Evolutionary conservation across 2,329 filamentous ascomycete species (phyloP), one percentile per base, ranked within the genome.

Genomic region (Fusarium kyushuense): DNA sequence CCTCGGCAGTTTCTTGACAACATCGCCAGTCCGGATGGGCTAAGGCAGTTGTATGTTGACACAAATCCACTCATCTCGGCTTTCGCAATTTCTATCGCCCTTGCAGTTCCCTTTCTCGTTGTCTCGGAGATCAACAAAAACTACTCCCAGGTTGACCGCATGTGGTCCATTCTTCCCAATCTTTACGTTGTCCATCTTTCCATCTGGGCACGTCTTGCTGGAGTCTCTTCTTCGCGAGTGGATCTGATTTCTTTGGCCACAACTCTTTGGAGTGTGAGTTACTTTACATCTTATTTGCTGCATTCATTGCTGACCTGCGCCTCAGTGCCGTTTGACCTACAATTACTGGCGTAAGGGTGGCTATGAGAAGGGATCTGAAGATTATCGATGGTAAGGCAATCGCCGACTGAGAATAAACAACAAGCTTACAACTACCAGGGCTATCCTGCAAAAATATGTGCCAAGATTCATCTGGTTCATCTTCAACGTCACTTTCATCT

Each of bases 261-360:
- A 51, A 79, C 86, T 2, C 72, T 94, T 11, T 99, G 96, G 96
- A 92, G 91, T 79, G 92, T 94, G 82, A 79, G 90, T 64, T 27
- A 8, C 14, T 25, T 51, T 29, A n/a, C 7, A 23, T 32, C 17
- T 11, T 7, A 25, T 46, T 29, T 4, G 6, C 38, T 43, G 10
- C 27, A 21, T 11, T 5, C 6, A 32, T 41, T 36, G 51, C 58
- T 71, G 29, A 65, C 58, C 21, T 17, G 10, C n/a, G n/a, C 12
- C 54, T 25, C 62, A 94, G 92, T 77, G 82, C 59, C 91, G 96
- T 13, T 83, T 99, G 79, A 98, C 95, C 4, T 98, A 88, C 84
- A 99, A 99, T 81, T 99, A 97, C 82, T 97, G 92, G 90, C 91
- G 96, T 60, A 97, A 93, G 78, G 96, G 96, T 38, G 96, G 96